phyloP scores from a whole-genome alignment of 73 alveolate species.

The Paramecium sonneborni region DNA sequence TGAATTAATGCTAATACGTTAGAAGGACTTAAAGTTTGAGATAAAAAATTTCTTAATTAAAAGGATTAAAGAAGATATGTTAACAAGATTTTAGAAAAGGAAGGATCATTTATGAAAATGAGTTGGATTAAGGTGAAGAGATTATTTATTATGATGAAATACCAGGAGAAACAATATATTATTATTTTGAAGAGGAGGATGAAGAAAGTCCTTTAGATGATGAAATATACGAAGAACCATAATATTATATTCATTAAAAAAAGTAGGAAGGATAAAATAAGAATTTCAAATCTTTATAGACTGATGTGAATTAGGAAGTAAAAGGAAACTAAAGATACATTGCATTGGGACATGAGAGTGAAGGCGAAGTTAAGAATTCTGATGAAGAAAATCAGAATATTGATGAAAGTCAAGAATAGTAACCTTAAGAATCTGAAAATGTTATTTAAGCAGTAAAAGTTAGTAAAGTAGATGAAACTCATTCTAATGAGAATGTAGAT shows the following conservation, averaged over 20 bases:
- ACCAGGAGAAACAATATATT: neutral
- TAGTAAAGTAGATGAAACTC: neutral
- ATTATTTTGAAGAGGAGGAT: conserved; percentile 8
- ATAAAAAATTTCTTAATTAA: neutral
- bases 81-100: neutral
- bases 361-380: neutral
- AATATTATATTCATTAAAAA: neutral
- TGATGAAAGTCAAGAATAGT: neutral
- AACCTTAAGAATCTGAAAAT: neutral
- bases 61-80: neutral
- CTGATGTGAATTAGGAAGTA: neutral
- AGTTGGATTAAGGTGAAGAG: neutral
- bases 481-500: neutral
- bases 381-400: neutral
- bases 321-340: neutral
- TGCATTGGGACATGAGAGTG: neutral
- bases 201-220: neutral
- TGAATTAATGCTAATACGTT: neutral
- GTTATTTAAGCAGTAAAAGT: neutral
- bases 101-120: neutral
- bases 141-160: neutral
- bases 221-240: neutral
- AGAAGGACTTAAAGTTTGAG: neutral
- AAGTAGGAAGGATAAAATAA: neutral
- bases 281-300: neutral